These are phyloP conservation scores for Wallacemonas sp. DNA, from an alignment of 208 protist genomes.

Conservation along the genomic window DNA sequence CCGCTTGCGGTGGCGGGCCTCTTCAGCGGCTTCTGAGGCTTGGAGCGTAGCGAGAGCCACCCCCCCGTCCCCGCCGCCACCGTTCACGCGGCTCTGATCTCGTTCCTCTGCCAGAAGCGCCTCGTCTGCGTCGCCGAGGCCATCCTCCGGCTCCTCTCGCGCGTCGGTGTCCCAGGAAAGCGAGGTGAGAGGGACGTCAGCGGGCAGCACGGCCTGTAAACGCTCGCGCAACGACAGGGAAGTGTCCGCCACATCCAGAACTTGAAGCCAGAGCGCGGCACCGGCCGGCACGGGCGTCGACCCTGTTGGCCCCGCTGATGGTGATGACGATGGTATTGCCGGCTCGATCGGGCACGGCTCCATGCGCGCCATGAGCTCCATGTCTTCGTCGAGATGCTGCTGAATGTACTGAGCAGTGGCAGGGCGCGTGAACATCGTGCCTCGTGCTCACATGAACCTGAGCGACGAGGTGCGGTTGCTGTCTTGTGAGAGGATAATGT, in stretches of 20 bases:
- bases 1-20: slow-evolving; percentile 18
- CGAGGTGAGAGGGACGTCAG: background rate
- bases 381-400: slow-evolving; percentile 41
- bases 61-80: background rate
- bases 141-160: background rate
- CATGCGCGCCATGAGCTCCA: slow-evolving; percentile 36
- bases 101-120: slow-evolving; percentile 3
- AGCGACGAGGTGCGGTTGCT: background rate
- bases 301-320: background rate
- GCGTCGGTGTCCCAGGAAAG: background rate
- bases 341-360: slow-evolving; percentile 12
- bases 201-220: slow-evolving; percentile 31
- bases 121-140: background rate
- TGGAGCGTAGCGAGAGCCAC: slow-evolving; percentile 33
- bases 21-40: slow-evolving; percentile 29
- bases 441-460: too few species aligned
- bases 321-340: slow-evolving; percentile 14
- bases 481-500: background rate
- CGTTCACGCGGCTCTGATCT: background rate
- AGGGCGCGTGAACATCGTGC: background rate
- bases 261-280: slow-evolving; percentile 40
- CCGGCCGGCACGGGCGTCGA: background rate
- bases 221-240: slow-evolving; percentile 52
- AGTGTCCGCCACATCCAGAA: slow-evolving; percentile 56
- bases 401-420: slow-evolving; percentile 30